A percentile compares a stretch with the other conserved stretches of the same genome.
Conservation (phyloP, 768 basidiomycete genomes). For the Sarcomyxa edulis region DNA sequence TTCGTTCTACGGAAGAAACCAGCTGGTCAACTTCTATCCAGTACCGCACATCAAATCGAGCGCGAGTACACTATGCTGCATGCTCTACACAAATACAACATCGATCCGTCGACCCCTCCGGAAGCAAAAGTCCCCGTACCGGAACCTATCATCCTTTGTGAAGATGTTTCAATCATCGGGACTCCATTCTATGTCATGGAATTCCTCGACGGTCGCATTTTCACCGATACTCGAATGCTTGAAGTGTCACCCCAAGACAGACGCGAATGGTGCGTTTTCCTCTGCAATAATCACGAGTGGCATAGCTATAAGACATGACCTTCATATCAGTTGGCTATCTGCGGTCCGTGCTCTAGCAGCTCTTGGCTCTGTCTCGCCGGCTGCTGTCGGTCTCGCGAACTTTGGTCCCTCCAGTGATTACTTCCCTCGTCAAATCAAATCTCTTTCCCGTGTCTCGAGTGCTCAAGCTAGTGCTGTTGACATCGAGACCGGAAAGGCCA, state of each 20-base stretch:
- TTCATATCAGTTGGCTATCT: slow-evolving; percentile 64
- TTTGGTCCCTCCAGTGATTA: slow-evolving; percentile 78
- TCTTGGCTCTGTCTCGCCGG: slow-evolving; percentile 60
- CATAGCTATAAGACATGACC: background rate
- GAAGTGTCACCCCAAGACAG: slow-evolving; percentile 58
- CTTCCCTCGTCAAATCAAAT: slow-evolving; percentile 92
- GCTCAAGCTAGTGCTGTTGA: slow-evolving; percentile 70
- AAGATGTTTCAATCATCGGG: slow-evolving; percentile 72
- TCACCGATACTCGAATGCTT: slow-evolving; percentile 77
- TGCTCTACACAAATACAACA: slow-evolving; percentile 75
- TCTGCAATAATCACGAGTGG: background rate
- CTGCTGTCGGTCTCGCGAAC: slow-evolving; percentile 56
- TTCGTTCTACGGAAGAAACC: slow-evolving; percentile 95
- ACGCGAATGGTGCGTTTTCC: slow-evolving; percentile 64
- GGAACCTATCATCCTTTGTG: slow-evolving; percentile 76
- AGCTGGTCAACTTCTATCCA: slow-evolving; percentile 77
- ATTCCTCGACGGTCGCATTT: slow-evolving; percentile 90
- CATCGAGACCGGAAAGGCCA: slow-evolving; percentile 50
- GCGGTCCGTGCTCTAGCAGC: slow-evolving; percentile 67
- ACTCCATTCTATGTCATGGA: slow-evolving; percentile 97
- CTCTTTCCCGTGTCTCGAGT: slow-evolving; percentile 75
- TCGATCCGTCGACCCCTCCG: slow-evolving; percentile 39
- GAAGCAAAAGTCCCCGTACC: slow-evolving; percentile 75
- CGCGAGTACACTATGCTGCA: slow-evolving; percentile 82
- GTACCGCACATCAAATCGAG: slow-evolving; percentile 93